Percentiles rank a stretch among this genome's conserved stretches.
These are phyloP conservation scores for Leishmania aethiopica DNA, from an alignment of 208 protist genomes.

Conservation along the genomic window DNA sequence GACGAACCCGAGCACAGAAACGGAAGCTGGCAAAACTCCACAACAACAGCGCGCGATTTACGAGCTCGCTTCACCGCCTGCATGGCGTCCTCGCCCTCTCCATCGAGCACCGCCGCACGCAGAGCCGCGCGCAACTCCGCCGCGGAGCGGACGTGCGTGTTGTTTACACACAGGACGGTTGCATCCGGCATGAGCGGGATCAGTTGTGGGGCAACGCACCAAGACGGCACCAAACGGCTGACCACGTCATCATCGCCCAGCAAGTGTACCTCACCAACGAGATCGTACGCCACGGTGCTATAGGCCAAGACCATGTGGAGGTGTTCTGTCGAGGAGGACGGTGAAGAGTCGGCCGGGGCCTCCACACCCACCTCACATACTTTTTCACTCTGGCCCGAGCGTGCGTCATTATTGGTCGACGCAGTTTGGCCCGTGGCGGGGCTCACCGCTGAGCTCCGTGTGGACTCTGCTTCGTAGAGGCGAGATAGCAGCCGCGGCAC, in stretches of 20 bases:
- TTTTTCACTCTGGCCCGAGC: not conserved
- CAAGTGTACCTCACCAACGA: conserved; percentile 37
- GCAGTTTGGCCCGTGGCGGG: not conserved
- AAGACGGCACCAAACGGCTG: conserved; percentile 27
- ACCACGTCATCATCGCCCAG: conserved; percentile 28
- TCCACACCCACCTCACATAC: not conserved
- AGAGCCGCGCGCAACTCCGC: conserved; percentile 38
- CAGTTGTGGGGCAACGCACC: conserved; percentile 30
- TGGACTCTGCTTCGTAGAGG: not conserved
- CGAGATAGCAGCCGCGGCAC: conserved; percentile 10
- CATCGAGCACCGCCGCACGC: not conserved
- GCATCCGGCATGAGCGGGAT: conserved; percentile 21
- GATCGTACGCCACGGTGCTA: conserved; percentile 23
- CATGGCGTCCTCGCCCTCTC: not conserved
- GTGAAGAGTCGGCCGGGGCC: not conserved
- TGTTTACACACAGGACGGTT: conserved; percentile 43
- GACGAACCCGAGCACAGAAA: not conserved
- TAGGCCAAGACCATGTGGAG: conserved; percentile 37
- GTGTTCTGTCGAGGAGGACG: not conserved
- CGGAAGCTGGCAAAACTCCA: conserved; percentile 22
- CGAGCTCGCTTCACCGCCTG: conserved; percentile 20
- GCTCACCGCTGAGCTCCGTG: not conserved
- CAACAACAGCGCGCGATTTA: conserved; percentile 1
- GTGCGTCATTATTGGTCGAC: not conserved
- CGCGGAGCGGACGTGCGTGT: conserved; percentile 18